phyloP scores from a whole-genome alignment of 495 filamentous ascomycete species.

The Lasiosphaeriaceae sp. region DNA sequence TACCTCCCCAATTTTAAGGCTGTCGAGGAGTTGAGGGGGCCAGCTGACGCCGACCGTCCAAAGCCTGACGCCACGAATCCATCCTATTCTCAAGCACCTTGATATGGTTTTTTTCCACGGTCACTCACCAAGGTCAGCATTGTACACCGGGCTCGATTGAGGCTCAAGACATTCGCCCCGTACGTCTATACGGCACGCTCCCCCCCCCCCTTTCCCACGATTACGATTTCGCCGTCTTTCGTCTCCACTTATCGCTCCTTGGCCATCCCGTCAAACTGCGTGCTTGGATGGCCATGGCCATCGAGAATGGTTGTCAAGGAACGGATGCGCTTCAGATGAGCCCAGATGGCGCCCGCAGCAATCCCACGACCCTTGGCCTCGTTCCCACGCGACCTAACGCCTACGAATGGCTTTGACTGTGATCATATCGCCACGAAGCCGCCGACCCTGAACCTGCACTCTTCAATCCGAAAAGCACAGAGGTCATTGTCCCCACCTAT shows the following conservation, averaged over 20 bases:
- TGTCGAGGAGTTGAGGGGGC: no score
- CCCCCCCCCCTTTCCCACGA: no score
- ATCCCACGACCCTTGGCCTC: not conserved
- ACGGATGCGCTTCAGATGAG: slow-evolving; percentile 1
- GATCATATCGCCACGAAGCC: not conserved
- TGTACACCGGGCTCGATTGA: not conserved
- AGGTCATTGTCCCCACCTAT: slow-evolving; percentile 3
- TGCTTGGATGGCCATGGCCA: slow-evolving; percentile 3
- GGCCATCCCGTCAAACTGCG: not conserved
- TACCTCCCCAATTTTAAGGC: no score
- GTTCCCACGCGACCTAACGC: not conserved
- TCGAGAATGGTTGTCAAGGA: not conserved
- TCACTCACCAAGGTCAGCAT: no score
- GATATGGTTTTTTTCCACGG: no score
- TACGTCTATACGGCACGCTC: no score
- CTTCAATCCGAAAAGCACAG: slow-evolving; percentile 1
- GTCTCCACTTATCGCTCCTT: not conserved
- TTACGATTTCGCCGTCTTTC: no score
- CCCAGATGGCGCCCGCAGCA: slow-evolving; percentile 1
- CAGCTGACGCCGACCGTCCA: no score
- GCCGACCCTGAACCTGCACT: no score
- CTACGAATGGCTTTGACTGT: slow-evolving; percentile 2
- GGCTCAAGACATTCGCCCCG: not conserved
- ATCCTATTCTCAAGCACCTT: no score
- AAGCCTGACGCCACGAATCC: no score